Conservation (phyloP, 2,329 filamentous ascomycete genomes). For the Xylariaceae sp. region DNA sequence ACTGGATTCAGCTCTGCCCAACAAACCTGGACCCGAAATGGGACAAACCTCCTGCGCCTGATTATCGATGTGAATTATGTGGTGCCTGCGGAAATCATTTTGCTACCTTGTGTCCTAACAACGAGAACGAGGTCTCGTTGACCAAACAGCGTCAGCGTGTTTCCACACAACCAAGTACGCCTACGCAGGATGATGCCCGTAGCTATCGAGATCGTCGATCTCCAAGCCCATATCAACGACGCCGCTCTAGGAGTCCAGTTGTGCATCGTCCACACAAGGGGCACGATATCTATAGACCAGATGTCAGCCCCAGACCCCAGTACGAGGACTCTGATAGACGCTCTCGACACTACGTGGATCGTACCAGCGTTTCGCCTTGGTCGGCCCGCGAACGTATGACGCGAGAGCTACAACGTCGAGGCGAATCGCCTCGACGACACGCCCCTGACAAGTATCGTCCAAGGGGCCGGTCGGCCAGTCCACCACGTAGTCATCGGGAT, state of each 20-base stretch:
- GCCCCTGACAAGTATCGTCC: background rate
- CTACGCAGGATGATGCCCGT: background rate
- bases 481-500: background rate
- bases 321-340: background rate
- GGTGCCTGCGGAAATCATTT: conserved; percentile 39
- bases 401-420: conserved; percentile 1
- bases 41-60: conserved; percentile 35
- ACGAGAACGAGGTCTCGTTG: conserved; percentile 38
- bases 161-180: conserved; percentile 5
- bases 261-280: background rate
- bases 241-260: conserved; percentile 11
- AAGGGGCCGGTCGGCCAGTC: background rate
- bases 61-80: conserved; percentile 43
- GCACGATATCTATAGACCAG: conserved; percentile 13
- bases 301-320: conserved; percentile 4
- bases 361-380: conserved; percentile 21
- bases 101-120: conserved; percentile 41
- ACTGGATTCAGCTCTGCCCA: conserved; percentile 43
- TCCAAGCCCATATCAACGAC: conserved; percentile 6
- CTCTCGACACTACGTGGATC: background rate
- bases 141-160: conserved; percentile 35
- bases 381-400: conserved; percentile 18
- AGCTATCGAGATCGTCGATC: conserved; percentile 20
- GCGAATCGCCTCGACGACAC: conserved; percentile 1
- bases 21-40: conserved; percentile 45